Evolutionary conservation across 257 asterid genomes (phyloP), one percentile per base, ranked within the genome.

Genomic region (Anisodus tanguticus): DNA sequence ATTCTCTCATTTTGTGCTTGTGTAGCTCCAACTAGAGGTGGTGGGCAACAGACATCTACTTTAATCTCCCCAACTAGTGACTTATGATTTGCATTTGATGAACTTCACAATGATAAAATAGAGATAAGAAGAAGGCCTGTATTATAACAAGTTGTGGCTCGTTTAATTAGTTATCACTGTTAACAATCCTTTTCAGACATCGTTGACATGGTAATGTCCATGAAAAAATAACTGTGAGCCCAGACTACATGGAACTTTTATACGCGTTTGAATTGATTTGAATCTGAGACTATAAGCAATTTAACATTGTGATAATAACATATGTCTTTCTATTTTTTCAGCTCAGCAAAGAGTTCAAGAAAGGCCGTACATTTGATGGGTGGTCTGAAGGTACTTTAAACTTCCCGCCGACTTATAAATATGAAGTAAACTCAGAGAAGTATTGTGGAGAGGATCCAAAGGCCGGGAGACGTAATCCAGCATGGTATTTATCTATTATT

Each of bases 371-470:
- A 74, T 97, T 97, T 85, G 96, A 94, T 87, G 99, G 99, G 88
- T 95, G 99, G 99, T 93, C 94, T 0, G 99, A 97, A 89, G 99
- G 98, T 80, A 82, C 86, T 71, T 79, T 95, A 85, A 88, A 79
- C 88, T 97, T 97, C 87, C 93, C 98, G 68, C 99, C 99, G 5
- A 97, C 99, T 31, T 97, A 97, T 84, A 97, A 95, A 84, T 97
- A 97, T 77, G 98, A 93, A 85, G 26, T 82, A 10, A 89, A 94
- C 86, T 92, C 99, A 2, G 94, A 91, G 5, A 86, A 91, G 55
- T 97, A 97, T 86, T 12, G 58, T 2, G 94, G 95, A 59, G 93
- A 88, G 85, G 97, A 93, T 85, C 95, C 94, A 78, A 97, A 88
- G 88, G 83, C 88, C 13, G 97, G 93, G 85, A 93, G 92, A 74